phyloP scores from a whole-genome alignment of 2,329 filamentous ascomycete genomes.

The Albophoma yamanashiensis region DNA sequence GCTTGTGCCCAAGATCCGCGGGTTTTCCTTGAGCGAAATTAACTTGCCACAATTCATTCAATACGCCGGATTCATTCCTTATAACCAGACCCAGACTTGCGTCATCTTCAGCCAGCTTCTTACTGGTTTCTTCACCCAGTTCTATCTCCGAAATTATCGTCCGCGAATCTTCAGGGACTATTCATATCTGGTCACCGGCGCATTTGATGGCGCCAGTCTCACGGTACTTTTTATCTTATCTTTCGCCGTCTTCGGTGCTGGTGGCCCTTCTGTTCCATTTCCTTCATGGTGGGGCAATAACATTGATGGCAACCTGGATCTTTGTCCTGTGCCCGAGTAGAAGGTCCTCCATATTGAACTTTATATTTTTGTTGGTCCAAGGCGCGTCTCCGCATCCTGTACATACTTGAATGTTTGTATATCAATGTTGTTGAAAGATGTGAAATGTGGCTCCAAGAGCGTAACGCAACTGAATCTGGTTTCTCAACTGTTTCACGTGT shows the following conservation, averaged over 20 bases:
- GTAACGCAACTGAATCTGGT: too few species aligned
- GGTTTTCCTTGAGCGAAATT: background rate
- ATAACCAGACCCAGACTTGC: background rate
- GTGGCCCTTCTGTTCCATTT: background rate
- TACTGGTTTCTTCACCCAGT: conserved; percentile 37
- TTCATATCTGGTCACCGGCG: conserved; percentile 40
- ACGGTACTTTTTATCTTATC: background rate
- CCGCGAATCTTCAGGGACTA: conserved; percentile 43
- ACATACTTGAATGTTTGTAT: too few species aligned
- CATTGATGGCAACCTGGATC: background rate
- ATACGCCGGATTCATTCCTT: background rate
- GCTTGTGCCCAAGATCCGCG: background rate
- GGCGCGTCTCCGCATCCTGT: background rate
- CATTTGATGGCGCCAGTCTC: conserved; percentile 39
- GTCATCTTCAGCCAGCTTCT: conserved; percentile 36
- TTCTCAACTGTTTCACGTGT: too few species aligned
- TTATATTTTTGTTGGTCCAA: background rate
- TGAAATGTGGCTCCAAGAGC: background rate
- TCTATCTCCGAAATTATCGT: conserved; percentile 39
- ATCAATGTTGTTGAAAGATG: background rate
- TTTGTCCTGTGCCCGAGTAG: background rate
- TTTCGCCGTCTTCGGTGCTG: background rate
- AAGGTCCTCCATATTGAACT: background rate
- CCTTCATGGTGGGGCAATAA: background rate
- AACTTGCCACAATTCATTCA: background rate